Evolutionary conservation across 2,329 filamentous ascomycete genomes (phyloP), one percentile per base, ranked within the genome.

Genomic region (Penicillium sp.): DNA sequence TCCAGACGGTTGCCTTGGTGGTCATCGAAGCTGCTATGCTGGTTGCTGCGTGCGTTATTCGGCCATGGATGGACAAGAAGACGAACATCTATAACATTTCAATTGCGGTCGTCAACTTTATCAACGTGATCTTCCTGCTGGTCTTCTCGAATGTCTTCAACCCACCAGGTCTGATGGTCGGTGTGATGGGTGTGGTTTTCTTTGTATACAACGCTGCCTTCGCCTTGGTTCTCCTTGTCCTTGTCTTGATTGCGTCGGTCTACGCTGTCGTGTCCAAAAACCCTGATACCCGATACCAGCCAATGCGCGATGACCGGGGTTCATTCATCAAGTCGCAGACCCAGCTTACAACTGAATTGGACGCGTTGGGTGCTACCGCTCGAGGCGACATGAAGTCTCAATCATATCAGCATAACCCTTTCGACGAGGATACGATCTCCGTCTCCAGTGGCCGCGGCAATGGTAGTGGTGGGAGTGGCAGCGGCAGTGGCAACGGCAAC

Each of bases 21-120:
- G 80, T 97, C 56, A 85, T 97, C 54, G 93, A 97, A 75, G 88
- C 88, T 2, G 84, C 76, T 50, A 87, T 89, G 65, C 81, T 97
- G 54, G 88, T 96, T 65, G 85, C 78, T 22, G 86, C 91, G 53
- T 89, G 86, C 57, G 87, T 96, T 51, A 78, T 97, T 63, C 87
- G 90, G 57, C 93, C 93, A 18, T 97, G 91, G 89, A 97, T 97
- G 93, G 93, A 97, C 81, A 96, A 96, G 85, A 93, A 92, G 79
- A 96, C 91, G 58, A 97, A 97, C 75, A 87, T 88, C 46, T 96
- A 96, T 82, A 97, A 97, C 78, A 96, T 97, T 68, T 85, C 91
- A 57, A 97, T 97, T 67, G 89, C 86, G 59, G 88, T 85, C 44
- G 82, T 96, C 75, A 97, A 96, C 80, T 96, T 97, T 74, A 73